A percentile compares a stretch with the other conserved stretches of the same genome.
Evolutionary conservation across 1,284 basidiomycete genomes (phyloP).

Genomic region (Xanthoconium separans): DNA sequence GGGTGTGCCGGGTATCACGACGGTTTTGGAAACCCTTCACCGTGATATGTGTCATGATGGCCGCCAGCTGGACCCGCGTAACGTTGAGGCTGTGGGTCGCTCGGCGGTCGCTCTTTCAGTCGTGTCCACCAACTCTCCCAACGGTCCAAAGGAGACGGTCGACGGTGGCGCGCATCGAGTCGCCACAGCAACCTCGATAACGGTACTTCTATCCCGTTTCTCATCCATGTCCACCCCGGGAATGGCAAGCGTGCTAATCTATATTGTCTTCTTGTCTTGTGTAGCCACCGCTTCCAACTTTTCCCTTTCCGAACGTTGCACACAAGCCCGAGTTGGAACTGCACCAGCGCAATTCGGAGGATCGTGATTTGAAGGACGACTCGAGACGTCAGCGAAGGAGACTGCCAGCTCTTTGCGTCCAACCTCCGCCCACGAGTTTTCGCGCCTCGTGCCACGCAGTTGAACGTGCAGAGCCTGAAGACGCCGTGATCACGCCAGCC

Average conservation of each 20-base stretch:
- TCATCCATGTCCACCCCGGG: conserved; percentile 7
- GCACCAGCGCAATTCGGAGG: conserved; percentile 12
- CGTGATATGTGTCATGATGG: conserved; percentile 21
- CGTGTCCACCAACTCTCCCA: conserved; percentile 7
- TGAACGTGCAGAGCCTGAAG: conserved; percentile 6
- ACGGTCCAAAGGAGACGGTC: conserved; percentile 19
- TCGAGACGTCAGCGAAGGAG: conserved; percentile 15
- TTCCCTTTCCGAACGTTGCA: conserved; percentile 17
- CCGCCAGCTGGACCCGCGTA: conserved; percentile 11
- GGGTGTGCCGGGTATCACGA: conserved; percentile 30
- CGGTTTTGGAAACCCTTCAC: conserved; percentile 22
- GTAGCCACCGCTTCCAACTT: conserved; percentile 22
- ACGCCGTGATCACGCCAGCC: conserved; percentile 8
- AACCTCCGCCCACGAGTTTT: conserved; percentile 10
- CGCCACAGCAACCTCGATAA: conserved; percentile 33
- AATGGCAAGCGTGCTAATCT: conserved; percentile 21
- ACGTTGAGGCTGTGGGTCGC: conserved; percentile 11
- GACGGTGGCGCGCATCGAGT: conserved; percentile 30
- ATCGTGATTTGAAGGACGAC: conserved; percentile 12
- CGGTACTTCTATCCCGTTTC: conserved; percentile 29
- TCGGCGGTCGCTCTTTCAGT: neutral
- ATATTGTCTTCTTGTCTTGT: conserved; percentile 10
- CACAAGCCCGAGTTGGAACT: conserved; percentile 5
- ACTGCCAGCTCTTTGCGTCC: conserved; percentile 23
- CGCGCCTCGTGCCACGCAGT: conserved; percentile 15